These are phyloP conservation scores for Papiliotrema fonsecae DNA, from an alignment of 1,284 basidiomycete genomes.

Conservation along the genomic window DNA sequence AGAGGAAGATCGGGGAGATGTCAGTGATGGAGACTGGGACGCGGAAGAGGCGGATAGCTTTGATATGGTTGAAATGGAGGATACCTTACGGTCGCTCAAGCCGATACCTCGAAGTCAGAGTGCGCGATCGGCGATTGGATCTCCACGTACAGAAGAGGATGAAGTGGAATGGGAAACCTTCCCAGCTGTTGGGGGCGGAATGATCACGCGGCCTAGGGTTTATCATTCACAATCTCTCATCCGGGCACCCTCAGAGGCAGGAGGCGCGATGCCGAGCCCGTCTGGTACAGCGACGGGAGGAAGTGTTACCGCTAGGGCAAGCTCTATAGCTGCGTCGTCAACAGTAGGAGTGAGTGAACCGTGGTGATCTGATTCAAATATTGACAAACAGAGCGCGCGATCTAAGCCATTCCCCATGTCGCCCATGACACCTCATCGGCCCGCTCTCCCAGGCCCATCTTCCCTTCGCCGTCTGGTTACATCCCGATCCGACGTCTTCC, in stretches of 20 bases:
- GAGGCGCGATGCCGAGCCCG: constrained; percentile 39
- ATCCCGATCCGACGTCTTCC: constrained; percentile 32
- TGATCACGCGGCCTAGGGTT: constrained; percentile 66
- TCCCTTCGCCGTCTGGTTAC: constrained; percentile 32
- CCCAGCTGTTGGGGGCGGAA: constrained; percentile 71
- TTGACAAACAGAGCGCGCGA: constrained; percentile 8
- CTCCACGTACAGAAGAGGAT: constrained; percentile 17
- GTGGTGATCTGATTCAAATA: background rate
- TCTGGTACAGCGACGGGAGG: constrained; percentile 37
- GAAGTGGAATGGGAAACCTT: constrained; percentile 51
- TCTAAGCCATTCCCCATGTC: constrained; percentile 7
- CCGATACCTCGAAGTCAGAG: constrained; percentile 4
- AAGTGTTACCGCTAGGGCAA: constrained; percentile 45
- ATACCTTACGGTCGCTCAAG: constrained; percentile 7
- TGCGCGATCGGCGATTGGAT: background rate
- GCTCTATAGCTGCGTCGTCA: constrained; percentile 40
- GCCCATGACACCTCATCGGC: constrained; percentile 4
- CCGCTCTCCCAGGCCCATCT: constrained; percentile 21
- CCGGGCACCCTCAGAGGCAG: constrained; percentile 49
- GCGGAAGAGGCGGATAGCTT: constrained; percentile 22
- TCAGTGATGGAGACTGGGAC: constrained; percentile 28
- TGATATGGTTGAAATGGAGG: constrained; percentile 28
- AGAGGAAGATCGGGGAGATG: constrained; percentile 53
- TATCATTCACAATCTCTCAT: constrained; percentile 68
- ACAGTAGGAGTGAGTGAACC: constrained; percentile 31